Conservation (phyloP, 164 flowering plant species). For the Macadamia tetraphylla region DNA sequence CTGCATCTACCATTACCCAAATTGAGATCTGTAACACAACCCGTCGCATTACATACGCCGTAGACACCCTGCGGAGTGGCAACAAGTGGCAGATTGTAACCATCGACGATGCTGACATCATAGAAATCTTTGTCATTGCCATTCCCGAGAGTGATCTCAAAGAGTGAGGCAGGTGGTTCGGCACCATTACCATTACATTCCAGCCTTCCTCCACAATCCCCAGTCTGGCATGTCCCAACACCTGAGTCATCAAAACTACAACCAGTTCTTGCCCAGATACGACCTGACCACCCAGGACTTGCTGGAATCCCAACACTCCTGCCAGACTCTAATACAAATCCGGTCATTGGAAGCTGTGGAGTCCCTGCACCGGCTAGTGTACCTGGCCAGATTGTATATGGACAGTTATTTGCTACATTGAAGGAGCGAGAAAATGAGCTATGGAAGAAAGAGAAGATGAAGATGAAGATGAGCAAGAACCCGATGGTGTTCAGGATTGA, state of each 20-base stretch:
- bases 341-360: constrained; percentile 50
- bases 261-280: constrained; percentile 81
- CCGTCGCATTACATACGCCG: constrained; percentile 61
- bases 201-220: constrained; percentile 69
- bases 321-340: constrained; percentile 56
- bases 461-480: constrained; percentile 4
- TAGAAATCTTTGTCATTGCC: constrained; percentile 53
- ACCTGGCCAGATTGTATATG: constrained; percentile 77
- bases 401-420: constrained; percentile 64
- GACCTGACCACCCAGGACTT: constrained; percentile 71
- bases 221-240: constrained; percentile 55
- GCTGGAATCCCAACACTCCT: constrained; percentile 27
- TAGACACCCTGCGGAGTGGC: constrained; percentile 41
- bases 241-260: constrained; percentile 58
- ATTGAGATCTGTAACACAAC: constrained; percentile 53
- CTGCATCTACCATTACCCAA: constrained; percentile 29
- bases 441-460: constrained; percentile 11
- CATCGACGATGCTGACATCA: constrained; percentile 80
- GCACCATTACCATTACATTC: constrained; percentile 69
- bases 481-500: not conserved
- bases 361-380: constrained; percentile 65
- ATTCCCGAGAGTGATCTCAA: constrained; percentile 67
- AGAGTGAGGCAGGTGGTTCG: constrained; percentile 66
- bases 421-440: constrained; percentile 32
- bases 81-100: constrained; percentile 66